Evolutionary conservation across 257 asterid genomes (phyloP), one percentile per base, ranked within the genome.

Genomic region (Primulina tabacum): DNA sequence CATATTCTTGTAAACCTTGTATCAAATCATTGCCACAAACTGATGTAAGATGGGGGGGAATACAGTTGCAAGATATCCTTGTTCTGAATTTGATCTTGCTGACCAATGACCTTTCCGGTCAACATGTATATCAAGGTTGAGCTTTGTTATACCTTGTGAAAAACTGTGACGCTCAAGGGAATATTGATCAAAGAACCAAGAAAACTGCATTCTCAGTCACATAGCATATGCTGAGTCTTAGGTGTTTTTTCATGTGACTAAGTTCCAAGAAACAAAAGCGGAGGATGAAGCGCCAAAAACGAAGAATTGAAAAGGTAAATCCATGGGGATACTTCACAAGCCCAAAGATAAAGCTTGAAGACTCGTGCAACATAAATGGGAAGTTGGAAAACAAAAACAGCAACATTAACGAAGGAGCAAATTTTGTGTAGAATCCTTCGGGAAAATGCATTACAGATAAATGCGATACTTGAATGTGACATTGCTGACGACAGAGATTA

Each of bases 261-360:
- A 89, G 88, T 65, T 70, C 86, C 65, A 87, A 83, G 89, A 92
- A 80, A 73, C 90, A 82, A 71, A 59, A 86, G 32, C 85, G 72
- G 28, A 84, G 88, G 70, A 82, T 81, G 76, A 74, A 79, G 59
- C 86, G 88, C 24, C 77, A 79, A 40, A 88, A 86, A 65, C 80
- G 79, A 50, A 79, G 79, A 72, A 66, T 82, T 16, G 86, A 80
- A 77, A 75, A 82, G 38, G 75, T 77, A 56, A 86, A 81, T 65
- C 93, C 92, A 6, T 89, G 96, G 96, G 85, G 94, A 76, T 81
- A 75, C 76, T 77, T 67, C 84, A 77, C 86, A 32, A 73, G 82
- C 60, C 70, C 82, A 50, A 80, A 73, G 55, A 34, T 69, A 43
- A 87, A 85, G 70, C 80, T 69, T 1, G 88, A 86, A 71, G 89